Conservation (phyloP, 2,329 filamentous ascomycete genomes). For the Penicillium sp. region DNA sequence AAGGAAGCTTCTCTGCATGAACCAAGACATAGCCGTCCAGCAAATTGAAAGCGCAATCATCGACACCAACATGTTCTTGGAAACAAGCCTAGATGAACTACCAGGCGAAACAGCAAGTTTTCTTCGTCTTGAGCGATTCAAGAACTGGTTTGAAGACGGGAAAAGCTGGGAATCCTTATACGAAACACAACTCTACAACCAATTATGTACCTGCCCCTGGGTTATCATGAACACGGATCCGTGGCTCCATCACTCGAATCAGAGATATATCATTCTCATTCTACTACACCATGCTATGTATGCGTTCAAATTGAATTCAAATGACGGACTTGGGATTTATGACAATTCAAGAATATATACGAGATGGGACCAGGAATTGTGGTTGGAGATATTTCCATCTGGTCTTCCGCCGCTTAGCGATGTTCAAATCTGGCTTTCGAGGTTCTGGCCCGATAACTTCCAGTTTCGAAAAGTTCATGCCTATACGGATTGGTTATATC, state of each 20-base stretch:
- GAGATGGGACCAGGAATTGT: not conserved
- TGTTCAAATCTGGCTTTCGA: not conserved
- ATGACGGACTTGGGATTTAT: not conserved
- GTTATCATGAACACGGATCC: not conserved
- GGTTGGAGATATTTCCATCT: not conserved
- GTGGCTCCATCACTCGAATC: not conserved
- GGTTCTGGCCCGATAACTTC: not conserved
- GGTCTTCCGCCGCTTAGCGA: not conserved
- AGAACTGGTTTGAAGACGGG: conserved; percentile 1
- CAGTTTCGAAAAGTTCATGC: not conserved
- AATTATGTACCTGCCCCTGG: not conserved
- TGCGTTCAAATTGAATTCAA: not conserved
- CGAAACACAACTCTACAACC: not conserved
- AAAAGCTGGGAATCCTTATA: not conserved
- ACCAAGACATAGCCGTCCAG: not conserved
- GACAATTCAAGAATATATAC: not conserved
- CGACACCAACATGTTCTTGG: conserved; percentile 3
- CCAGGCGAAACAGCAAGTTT: not conserved
- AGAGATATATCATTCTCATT: not conserved
- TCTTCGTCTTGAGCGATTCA: conserved; percentile 2
- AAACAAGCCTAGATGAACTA: not conserved
- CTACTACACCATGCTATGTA: not conserved
- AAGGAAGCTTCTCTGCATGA: not conserved
- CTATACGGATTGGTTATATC: not conserved
- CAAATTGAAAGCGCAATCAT: not conserved